Evolutionary conservation across 495 filamentous ascomycete genomes (phyloP).

Genomic region (Geopyxis carbonaria): DNA sequence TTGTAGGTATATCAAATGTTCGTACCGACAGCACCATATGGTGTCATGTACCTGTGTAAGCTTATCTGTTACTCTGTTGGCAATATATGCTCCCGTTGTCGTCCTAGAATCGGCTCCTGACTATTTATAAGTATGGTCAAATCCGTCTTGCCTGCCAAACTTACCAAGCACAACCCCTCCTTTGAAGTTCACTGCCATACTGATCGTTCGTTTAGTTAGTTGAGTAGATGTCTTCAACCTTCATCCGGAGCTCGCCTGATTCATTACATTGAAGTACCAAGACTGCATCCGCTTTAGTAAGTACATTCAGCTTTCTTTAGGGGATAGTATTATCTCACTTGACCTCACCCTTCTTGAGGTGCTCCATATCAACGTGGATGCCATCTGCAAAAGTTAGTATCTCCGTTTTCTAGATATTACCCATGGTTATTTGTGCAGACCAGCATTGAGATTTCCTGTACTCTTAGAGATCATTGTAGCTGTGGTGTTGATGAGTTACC

Average conservation of each 20-base stretch:
- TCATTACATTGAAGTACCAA: conserved; percentile 93
- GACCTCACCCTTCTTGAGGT: conserved; percentile 73
- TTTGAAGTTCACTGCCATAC: conserved; percentile 92
- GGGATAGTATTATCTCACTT: conserved; percentile 45
- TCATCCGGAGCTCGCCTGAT: conserved; percentile 7
- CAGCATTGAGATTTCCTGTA: conserved; percentile 25
- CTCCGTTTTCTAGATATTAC: conserved; percentile 1
- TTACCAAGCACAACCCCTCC: conserved; percentile 82
- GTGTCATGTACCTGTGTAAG: conserved; percentile 96
- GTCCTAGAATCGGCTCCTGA: conserved; percentile 84
- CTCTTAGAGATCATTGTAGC: conserved; percentile 16
- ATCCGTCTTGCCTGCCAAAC: conserved; percentile 9
- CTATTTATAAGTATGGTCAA: background rate
- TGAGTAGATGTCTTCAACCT: conserved; percentile 9
- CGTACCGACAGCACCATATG: conserved; percentile 83
- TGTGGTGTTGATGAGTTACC: conserved; percentile 3
- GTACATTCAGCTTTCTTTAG: conserved; percentile 24
- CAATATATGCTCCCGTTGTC: conserved; percentile 97
- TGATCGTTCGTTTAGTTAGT: conserved; percentile 25
- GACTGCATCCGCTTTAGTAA: conserved; percentile 33
- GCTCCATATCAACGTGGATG: conserved; percentile 94
- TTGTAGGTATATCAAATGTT: background rate
- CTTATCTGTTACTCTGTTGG: conserved; percentile 98
- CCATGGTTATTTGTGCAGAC: conserved; percentile 12
- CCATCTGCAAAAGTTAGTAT: conserved; percentile 49